These are phyloP conservation scores for Nannochloropsis oceanica DNA, from an alignment of 108 stramenopile genomes.

Conservation along the genomic window DNA sequence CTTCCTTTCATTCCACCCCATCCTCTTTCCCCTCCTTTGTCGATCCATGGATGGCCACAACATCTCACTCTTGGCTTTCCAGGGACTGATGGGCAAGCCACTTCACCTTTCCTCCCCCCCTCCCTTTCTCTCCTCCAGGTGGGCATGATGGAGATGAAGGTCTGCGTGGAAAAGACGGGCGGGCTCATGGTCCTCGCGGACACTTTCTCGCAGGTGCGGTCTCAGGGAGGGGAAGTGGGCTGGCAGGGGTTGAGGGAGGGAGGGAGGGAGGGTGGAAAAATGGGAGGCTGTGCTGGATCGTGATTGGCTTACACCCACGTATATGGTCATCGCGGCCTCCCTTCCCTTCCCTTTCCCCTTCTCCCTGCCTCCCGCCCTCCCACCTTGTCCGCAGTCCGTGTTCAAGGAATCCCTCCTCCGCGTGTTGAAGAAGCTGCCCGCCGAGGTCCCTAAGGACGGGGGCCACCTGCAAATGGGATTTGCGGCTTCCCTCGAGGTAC, in stretches of 20 bases:
- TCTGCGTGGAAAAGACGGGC: constrained; percentile 79
- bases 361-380: neutral
- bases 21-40: neutral
- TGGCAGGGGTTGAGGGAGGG: neutral
- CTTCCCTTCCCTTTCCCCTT: neutral
- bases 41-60: neutral
- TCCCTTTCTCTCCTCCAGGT: constrained; percentile 27
- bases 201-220: constrained; percentile 65
- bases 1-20: neutral
- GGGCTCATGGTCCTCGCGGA: constrained; percentile 94
- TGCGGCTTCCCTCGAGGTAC: neutral
- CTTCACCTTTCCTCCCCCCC: neutral
- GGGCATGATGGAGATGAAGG: constrained; percentile 87
- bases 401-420: constrained; percentile 93
- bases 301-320: neutral
- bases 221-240: neutral
- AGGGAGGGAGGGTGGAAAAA: neutral
- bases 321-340: neutral
- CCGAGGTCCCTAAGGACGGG: neutral
- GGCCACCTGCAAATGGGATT: neutral
- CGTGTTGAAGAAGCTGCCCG: constrained; percentile 62
- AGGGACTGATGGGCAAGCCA: too few relatives aligned
- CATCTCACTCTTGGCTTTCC: neutral
- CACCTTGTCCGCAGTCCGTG: constrained; percentile 38
- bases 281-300: neutral